Conservation (phyloP, 2,329 filamentous ascomycete species). For the Fusarium duplospermum region DNA sequence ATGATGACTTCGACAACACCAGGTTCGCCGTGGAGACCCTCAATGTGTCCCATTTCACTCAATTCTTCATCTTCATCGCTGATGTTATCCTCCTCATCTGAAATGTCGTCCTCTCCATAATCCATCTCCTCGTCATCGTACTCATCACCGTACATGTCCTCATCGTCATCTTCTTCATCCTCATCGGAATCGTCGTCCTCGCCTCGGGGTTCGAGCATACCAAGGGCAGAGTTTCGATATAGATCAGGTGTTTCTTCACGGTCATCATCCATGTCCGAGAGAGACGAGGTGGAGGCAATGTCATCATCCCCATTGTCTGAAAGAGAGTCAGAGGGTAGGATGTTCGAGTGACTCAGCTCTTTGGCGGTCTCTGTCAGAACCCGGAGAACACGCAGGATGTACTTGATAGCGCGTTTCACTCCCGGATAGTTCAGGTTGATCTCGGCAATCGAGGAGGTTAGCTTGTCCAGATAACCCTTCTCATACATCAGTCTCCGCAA, state of each 20-base stretch:
- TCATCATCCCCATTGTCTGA: slow-evolving; percentile 84
- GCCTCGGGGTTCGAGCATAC: slow-evolving; percentile 88
- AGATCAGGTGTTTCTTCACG: slow-evolving; percentile 96
- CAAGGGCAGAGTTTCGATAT: slow-evolving; percentile 94
- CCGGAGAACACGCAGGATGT: slow-evolving; percentile 90
- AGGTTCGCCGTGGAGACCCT: slow-evolving; percentile 74
- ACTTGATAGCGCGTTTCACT: slow-evolving; percentile 94
- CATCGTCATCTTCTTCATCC: slow-evolving; percentile 78
- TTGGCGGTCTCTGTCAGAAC: slow-evolving; percentile 89
- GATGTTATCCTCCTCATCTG: slow-evolving; percentile 86
- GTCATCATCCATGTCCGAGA: slow-evolving; percentile 87
- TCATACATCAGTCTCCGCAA: slow-evolving; percentile 97
- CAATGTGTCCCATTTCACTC: slow-evolving; percentile 86
- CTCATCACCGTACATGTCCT: slow-evolving; percentile 93
- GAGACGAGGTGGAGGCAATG: slow-evolving; percentile 85
- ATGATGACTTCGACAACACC: slow-evolving; percentile 82
- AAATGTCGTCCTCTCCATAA: slow-evolving; percentile 83
- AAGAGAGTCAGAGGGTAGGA: slow-evolving; percentile 74
- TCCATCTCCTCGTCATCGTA: slow-evolving; percentile 95
- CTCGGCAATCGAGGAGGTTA: slow-evolving; percentile 93
- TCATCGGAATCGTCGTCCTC: slow-evolving; percentile 85
- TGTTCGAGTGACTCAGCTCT: slow-evolving; percentile 82
- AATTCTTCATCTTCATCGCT: slow-evolving; percentile 91
- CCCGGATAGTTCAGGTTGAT: slow-evolving; percentile 95
- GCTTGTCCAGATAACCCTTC: slow-evolving; percentile 90